A percentile compares a stretch with the other conserved stretches of the same genome.
These are phyloP conservation scores for Cutaneotrichosporon dermatis DNA, from an alignment of 1,284 basidiomycete genomes.

Conservation along the genomic window DNA sequence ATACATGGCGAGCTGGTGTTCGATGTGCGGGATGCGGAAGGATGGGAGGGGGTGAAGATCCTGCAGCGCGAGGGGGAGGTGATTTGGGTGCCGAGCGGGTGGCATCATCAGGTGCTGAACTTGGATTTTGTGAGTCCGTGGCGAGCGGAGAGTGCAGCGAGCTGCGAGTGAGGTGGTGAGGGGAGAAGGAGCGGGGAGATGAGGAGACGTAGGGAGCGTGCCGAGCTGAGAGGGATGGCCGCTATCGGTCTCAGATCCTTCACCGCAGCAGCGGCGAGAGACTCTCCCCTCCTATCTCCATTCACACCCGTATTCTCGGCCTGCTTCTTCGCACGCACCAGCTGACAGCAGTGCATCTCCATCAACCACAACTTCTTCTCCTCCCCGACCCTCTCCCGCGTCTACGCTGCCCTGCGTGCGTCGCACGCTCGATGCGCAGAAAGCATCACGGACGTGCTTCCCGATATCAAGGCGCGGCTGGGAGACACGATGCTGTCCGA, in stretches of 20 bases:
- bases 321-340: no score
- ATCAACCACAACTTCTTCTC: conserved; percentile 57
- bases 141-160: no score
- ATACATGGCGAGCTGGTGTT: conserved; percentile 32
- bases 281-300: no score
- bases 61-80: conserved; percentile 48
- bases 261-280: no score
- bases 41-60: conserved; percentile 33
- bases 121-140: conserved; percentile 44
- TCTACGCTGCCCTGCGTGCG: conserved; percentile 49
- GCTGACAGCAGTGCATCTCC: conserved; percentile 46
- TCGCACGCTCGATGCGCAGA: conserved; percentile 48
- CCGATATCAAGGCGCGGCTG: conserved; percentile 10
- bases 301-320: no score
- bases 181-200: no score
- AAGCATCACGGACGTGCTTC: conserved; percentile 51
- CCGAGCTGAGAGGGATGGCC: no score
- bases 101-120: conserved; percentile 50
- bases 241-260: no score
- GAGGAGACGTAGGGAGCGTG: no score
- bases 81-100: conserved; percentile 52
- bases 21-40: conserved; percentile 41
- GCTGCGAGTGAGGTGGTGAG: no score
- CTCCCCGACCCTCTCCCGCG: conserved; percentile 49
- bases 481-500: conserved; percentile 4